Evolutionary conservation across 2,329 filamentous ascomycete species (phyloP).

Genomic region (Graphiopsis chlorocephala): DNA sequence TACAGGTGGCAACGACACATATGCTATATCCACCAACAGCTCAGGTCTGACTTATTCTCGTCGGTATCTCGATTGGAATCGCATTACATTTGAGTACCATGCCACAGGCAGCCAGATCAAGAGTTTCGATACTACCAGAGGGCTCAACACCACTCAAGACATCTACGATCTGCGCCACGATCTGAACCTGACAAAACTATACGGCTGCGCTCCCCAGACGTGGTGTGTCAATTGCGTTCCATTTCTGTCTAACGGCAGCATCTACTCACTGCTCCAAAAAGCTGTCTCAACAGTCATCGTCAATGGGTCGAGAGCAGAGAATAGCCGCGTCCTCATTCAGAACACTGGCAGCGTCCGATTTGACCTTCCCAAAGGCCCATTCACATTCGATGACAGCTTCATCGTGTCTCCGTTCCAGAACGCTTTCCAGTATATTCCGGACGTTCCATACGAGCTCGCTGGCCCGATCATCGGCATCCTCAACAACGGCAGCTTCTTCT

Average conservation of each 20-base stretch:
- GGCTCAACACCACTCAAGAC: slow-evolving; percentile 46
- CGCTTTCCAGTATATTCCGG: slow-evolving; percentile 52
- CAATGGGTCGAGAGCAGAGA: slow-evolving; percentile 50
- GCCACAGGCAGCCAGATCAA: slow-evolving; percentile 49
- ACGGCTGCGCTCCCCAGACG: slow-evolving; percentile 13
- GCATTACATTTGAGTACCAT: slow-evolving; percentile 63
- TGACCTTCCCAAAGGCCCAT: slow-evolving; percentile 61
- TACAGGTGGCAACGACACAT: slow-evolving; percentile 22
- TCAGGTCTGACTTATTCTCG: slow-evolving; percentile 48
- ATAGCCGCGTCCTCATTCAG: slow-evolving; percentile 55
- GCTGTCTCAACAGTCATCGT: slow-evolving; percentile 54
- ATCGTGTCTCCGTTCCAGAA: slow-evolving; percentile 58
- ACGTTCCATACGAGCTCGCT: slow-evolving; percentile 51
- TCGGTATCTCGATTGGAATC: slow-evolving; percentile 68
- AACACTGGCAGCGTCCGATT: slow-evolving; percentile 63
- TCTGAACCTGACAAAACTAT: slow-evolving; percentile 51
- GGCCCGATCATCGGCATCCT: slow-evolving; percentile 41
- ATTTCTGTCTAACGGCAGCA: slow-evolving; percentile 52
- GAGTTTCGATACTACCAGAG: slow-evolving; percentile 51
- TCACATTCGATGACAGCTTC: slow-evolving; percentile 54
- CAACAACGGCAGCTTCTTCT: slow-evolving; percentile 43
- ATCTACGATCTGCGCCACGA: slow-evolving; percentile 52
- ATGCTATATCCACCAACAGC: background rate
- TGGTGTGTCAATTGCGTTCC: slow-evolving; percentile 59
- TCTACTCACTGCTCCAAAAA: slow-evolving; percentile 53